Evolutionary conservation across 2,329 filamentous ascomycete genomes (phyloP), one percentile per base, ranked within the genome.

Genomic region (Fusarium tjaetaba): DNA sequence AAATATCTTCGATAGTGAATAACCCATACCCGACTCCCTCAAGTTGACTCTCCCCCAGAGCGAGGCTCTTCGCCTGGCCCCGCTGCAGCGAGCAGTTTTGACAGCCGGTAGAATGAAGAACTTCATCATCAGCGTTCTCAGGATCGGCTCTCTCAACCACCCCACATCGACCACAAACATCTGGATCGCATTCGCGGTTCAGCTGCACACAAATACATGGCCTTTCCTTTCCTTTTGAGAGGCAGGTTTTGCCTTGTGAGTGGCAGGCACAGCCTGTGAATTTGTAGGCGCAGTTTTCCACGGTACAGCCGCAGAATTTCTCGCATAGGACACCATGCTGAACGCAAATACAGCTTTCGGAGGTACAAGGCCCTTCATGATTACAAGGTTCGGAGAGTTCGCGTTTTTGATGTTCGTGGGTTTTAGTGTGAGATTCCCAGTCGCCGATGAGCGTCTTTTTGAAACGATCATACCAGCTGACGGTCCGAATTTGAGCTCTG

Each of bases 131-230:
- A 11, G 88, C 87, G 74, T 93, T 92, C n/a, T 85, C 82, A 1
- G 92, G 92, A 77, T 95, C 90, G 7, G 93, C 88, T 5, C 93
- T 87, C 66, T 93, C 89, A 16, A 85, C 79, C 1, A 91, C 92
- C 34, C 93, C 93, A 75, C 94, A 96, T 14, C 85, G 86, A 22
- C 86, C 86, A 77, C 94, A 97, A 18, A 96, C 85, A 66, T 92
- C 90, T 4, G 93, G 90, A 76, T 96, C 94, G 78, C 94, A 97
- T 82, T 97, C 94, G 43, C 94, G 88, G 74, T 93, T 92, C 59
- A 94, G 86, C 76, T 88, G 86, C 26, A 90, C 85, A 76, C 94
- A 97, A 20, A 92, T 91, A 78, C 94, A 96, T 7, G 87, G 86
- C 68, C 81, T 82, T 63, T 89, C 88, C 69, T 87, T 88, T 73